A percentile compares a stretch with the other conserved stretches of the same genome.
These are phyloP conservation scores for Echeveria elegans DNA, from an alignment of 164 flowering plant genomes.

Conservation along the genomic window DNA sequence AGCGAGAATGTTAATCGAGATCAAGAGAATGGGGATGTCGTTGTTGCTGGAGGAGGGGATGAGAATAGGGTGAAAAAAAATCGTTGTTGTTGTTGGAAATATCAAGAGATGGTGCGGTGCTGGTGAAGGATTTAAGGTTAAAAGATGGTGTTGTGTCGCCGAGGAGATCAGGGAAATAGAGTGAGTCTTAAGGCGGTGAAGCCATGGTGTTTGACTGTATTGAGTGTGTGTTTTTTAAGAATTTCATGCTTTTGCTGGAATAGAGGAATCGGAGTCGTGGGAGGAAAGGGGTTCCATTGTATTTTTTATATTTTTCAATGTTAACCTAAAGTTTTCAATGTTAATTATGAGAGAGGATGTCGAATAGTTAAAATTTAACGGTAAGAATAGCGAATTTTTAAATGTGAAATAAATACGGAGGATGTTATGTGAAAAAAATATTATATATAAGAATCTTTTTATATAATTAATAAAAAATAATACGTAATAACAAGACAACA, in stretches of 20 bases:
- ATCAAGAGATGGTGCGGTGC: conserved; percentile 25
- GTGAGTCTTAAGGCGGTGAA: conserved; percentile 31
- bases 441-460: no score
- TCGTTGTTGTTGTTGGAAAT: conserved; percentile 23
- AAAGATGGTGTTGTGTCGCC: conserved; percentile 23
- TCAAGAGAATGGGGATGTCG: not conserved
- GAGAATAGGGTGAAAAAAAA: not conserved
- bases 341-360: no score
- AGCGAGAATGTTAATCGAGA: not conserved
- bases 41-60: not conserved
- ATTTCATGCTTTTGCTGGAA: conserved; percentile 43
- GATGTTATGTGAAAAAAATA: no score
- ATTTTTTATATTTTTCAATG: no score
- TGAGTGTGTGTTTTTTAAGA: conserved; percentile 52
- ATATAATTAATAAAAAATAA: no score
- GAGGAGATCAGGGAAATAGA: conserved; percentile 25
- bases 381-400: no score
- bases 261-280: no score
- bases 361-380: no score
- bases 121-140: conserved; percentile 21
- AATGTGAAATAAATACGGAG: no score
- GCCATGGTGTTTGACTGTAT: conserved; percentile 45
- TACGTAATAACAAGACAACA: no score
- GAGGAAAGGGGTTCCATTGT: no score
- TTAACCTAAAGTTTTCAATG: no score